Conservation (phyloP, 768 basidiomycete genomes). For the Russula sp. region DNA sequence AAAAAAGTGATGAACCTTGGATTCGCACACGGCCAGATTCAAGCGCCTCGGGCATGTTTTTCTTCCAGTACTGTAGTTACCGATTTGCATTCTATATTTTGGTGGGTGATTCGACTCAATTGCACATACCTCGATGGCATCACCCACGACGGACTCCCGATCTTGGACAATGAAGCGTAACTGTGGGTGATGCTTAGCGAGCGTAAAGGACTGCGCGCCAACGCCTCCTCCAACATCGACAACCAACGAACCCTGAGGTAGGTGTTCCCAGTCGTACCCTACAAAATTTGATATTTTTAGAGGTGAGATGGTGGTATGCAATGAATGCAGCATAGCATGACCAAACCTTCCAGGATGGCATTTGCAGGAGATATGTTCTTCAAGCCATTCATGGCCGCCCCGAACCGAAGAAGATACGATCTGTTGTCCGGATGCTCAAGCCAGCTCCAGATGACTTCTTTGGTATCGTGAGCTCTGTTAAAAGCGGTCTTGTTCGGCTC, state of each 20-base stretch:
- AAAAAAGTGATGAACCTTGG: background rate
- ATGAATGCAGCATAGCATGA: background rate
- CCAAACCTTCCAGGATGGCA: slow-evolving; percentile 10
- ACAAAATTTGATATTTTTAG: background rate
- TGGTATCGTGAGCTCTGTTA: background rate
- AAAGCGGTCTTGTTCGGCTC: slow-evolving; percentile 7
- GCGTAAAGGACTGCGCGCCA: slow-evolving; percentile 16
- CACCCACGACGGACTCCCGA: background rate
- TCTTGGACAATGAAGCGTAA: slow-evolving; percentile 22
- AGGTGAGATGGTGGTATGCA: background rate
- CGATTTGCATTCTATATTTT: background rate
- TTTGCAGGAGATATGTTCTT: background rate
- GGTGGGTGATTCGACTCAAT: background rate
- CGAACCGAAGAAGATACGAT: background rate
- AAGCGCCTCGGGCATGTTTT: slow-evolving; percentile 3
- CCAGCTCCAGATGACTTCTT: slow-evolving; percentile 2
- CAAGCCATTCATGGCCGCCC: no score
- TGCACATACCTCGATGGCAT: slow-evolving; percentile 13
- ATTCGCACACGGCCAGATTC: slow-evolving; percentile 6
- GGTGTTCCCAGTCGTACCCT: slow-evolving; percentile 14
- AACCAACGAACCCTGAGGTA: slow-evolving; percentile 15
- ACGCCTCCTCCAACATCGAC: slow-evolving; percentile 22
- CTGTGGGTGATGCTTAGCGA: slow-evolving; percentile 6
- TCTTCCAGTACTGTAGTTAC: slow-evolving; percentile 12
- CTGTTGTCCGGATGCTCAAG: slow-evolving; percentile 9